Conservation (phyloP, 495 filamentous ascomycete genomes). For the Penicillium cosmopolitanum region DNA sequence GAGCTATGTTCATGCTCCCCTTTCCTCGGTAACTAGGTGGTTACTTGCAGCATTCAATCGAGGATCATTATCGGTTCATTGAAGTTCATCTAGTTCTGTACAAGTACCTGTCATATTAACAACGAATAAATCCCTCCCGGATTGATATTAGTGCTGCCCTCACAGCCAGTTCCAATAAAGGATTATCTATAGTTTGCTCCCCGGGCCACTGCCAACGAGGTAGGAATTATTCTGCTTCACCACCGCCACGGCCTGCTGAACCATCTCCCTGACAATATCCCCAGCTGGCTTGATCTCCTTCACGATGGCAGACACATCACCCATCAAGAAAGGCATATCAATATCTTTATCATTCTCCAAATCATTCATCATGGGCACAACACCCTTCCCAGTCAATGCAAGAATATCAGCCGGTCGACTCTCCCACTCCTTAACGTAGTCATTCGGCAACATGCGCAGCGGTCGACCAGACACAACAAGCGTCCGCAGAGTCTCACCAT, state of each 20-base stretch:
- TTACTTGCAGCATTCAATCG: constrained; percentile 13
- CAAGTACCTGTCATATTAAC: constrained; percentile 43
- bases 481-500: constrained; percentile 75
- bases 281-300: constrained; percentile 75
- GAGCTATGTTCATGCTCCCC: not conserved
- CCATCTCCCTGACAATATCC: constrained; percentile 84
- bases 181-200: constrained; percentile 42
- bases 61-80: constrained; percentile 12
- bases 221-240: constrained; percentile 53
- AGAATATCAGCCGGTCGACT: constrained; percentile 69
- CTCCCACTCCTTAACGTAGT: constrained; percentile 81
- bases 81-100: constrained; percentile 37
- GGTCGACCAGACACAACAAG: constrained; percentile 80
- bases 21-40: constrained; percentile 2
- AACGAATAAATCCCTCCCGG: constrained; percentile 14
- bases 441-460: constrained; percentile 77
- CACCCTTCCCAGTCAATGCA: constrained; percentile 68
- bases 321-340: constrained; percentile 87
- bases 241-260: constrained; percentile 73
- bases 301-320: constrained; percentile 84
- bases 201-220: constrained; percentile 28
- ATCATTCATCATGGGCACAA: constrained; percentile 80
- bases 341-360: constrained; percentile 76
- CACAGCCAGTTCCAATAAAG: not conserved
- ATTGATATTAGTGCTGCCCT: not conserved